Conservation (phyloP, 192 early-diverging fungal species). For the Coemansia sp. region DNA sequence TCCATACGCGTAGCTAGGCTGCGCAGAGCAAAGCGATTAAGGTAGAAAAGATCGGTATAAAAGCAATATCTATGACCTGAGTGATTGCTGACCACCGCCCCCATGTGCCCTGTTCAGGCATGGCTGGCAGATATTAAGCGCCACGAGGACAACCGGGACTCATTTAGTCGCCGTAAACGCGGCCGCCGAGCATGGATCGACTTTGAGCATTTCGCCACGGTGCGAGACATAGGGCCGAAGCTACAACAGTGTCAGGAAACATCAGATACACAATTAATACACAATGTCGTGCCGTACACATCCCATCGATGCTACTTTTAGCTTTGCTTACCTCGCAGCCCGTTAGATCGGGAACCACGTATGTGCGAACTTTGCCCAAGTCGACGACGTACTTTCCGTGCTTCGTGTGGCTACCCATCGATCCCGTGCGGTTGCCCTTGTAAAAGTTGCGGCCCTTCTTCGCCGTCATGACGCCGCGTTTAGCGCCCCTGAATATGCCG, state of each 20-base stretch:
- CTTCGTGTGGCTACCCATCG: slow-evolving; percentile 57
- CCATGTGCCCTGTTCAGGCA: neutral
- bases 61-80: neutral
- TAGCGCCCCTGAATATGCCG: slow-evolving; percentile 52
- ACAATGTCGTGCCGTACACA: neutral
- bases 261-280: neutral
- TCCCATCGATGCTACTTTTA: neutral
- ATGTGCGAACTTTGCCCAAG: slow-evolving; percentile 51
- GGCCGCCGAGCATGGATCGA: slow-evolving; percentile 32
- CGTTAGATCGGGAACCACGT: slow-evolving; percentile 51
- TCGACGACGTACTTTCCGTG: slow-evolving; percentile 51
- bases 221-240: slow-evolving; percentile 54
- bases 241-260: slow-evolving; percentile 15
- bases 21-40: neutral
- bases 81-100: neutral
- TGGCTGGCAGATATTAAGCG: slow-evolving; percentile 10
- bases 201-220: slow-evolving; percentile 43
- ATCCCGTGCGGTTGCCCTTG: slow-evolving; percentile 57
- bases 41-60: neutral
- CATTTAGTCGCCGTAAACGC: slow-evolving; percentile 16
- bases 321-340: slow-evolving; percentile 38
- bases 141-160: neutral
- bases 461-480: slow-evolving; percentile 56
- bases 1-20: neutral
- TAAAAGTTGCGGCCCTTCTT: slow-evolving; percentile 57